phyloP scores from a whole-genome alignment of 2,329 filamentous ascomycete genomes.

The Penicillium psychrosexuale region DNA sequence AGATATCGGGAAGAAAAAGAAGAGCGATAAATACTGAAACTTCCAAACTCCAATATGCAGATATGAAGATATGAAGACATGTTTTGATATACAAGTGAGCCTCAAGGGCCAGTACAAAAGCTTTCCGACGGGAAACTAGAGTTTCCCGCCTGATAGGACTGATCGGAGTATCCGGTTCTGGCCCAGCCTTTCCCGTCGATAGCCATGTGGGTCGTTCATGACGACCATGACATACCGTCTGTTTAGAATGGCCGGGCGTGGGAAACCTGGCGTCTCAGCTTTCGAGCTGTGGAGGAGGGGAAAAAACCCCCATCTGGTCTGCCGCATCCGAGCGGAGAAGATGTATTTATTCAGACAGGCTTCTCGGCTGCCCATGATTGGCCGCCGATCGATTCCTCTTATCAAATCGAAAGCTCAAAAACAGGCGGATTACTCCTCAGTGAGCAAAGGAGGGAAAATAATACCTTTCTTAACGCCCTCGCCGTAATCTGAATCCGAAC shows the following conservation, averaged over 20 bases:
- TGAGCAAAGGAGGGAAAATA: constrained; percentile 52
- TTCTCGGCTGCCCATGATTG: constrained; percentile 19
- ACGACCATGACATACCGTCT: constrained; percentile 22
- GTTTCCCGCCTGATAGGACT: constrained; percentile 32
- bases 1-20: neutral
- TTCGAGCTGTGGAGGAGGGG: constrained; percentile 17
- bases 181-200: constrained; percentile 30
- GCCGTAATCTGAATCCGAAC: constrained; percentile 70
- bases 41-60: constrained; percentile 21
- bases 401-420: constrained; percentile 26
- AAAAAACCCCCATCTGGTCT: constrained; percentile 18
- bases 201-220: constrained; percentile 28
- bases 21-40: constrained; percentile 14
- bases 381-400: constrained; percentile 22
- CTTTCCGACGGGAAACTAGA: constrained; percentile 37
- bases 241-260: neutral
- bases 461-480: constrained; percentile 45
- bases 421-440: constrained; percentile 32
- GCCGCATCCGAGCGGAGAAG: constrained; percentile 20
- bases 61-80: constrained; percentile 18
- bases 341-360: constrained; percentile 17
- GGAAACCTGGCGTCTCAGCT: constrained; percentile 24
- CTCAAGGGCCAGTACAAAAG: constrained; percentile 13
- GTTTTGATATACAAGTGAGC: constrained; percentile 34
- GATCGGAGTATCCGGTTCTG: constrained; percentile 17